A percentile compares a stretch with the other conserved stretches of the same genome.
Evolutionary conservation across 306 rosid genomes (phyloP).

Genomic region (Purshia tridentata): DNA sequence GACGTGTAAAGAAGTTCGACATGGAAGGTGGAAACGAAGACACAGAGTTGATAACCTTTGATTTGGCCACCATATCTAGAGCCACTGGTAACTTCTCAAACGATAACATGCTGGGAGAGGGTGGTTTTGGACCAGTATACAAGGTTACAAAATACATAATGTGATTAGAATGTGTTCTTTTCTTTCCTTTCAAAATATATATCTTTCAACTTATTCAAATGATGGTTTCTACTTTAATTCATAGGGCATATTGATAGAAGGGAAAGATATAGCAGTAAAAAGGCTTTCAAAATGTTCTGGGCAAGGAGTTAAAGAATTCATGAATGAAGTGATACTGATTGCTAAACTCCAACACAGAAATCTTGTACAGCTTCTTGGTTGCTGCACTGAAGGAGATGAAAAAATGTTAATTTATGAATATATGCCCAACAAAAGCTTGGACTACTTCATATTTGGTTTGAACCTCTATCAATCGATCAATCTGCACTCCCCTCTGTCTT

Average conservation of each 20-base stretch:
- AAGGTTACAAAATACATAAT: slow-evolving; percentile 17
- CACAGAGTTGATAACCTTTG: slow-evolving; percentile 36
- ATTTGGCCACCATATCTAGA: slow-evolving; percentile 20
- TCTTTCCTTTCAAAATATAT: neutral
- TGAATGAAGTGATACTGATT: slow-evolving; percentile 51
- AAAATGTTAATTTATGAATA: too few relatives aligned
- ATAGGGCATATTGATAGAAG: slow-evolving; percentile 47
- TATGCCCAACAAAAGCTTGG: too few relatives aligned
- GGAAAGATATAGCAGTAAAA: slow-evolving; percentile 54
- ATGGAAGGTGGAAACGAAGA: slow-evolving; percentile 18
- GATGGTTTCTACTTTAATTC: neutral
- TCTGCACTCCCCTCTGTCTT: too few relatives aligned
- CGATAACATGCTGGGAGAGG: slow-evolving; percentile 39
- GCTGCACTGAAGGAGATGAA: slow-evolving; percentile 47
- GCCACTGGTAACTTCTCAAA: slow-evolving; percentile 41
- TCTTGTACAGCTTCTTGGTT: slow-evolving; percentile 57
- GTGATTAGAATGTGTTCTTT: neutral
- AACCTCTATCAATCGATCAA: neutral
- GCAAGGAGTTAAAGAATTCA: slow-evolving; percentile 55
- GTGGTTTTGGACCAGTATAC: slow-evolving; percentile 59
- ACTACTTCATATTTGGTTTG: too few relatives aligned
- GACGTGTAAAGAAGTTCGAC: neutral
- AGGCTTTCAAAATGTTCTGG: slow-evolving; percentile 46
- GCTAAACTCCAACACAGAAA: slow-evolving; percentile 65
- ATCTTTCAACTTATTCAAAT: neutral